Evolutionary conservation across 495 filamentous ascomycete genomes (phyloP).

Genomic region (Penicillium tannophilum): DNA sequence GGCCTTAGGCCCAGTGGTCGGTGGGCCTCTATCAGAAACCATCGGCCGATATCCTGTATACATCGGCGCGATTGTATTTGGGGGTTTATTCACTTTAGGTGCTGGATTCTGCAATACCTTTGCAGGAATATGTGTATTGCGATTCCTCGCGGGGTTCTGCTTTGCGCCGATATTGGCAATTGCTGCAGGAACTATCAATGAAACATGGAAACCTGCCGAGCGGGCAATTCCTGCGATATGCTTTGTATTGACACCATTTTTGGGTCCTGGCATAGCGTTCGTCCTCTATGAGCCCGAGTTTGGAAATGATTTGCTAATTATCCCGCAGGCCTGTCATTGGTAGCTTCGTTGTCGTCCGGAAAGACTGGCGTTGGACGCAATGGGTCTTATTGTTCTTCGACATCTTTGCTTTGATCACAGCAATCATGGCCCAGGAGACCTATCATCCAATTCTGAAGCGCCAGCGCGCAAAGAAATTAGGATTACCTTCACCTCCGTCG

Average conservation of each 20-base stretch:
- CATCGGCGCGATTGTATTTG: constrained; percentile 51
- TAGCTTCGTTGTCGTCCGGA: constrained; percentile 58
- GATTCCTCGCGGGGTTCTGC: constrained; percentile 64
- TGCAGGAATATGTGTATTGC: constrained; percentile 53
- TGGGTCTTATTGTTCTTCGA: constrained; percentile 54
- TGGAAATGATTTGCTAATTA: constrained; percentile 36
- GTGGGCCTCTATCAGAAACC: constrained; percentile 63
- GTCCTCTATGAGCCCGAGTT: neutral
- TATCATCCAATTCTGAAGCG: constrained; percentile 63
- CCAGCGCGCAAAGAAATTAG: constrained; percentile 48
- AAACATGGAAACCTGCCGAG: constrained; percentile 37
- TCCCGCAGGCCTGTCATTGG: constrained; percentile 57
- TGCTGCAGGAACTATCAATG: constrained; percentile 49
- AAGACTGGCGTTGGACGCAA: constrained; percentile 65
- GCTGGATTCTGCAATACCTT: constrained; percentile 59
- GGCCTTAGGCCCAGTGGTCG: constrained; percentile 59
- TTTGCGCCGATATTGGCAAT: constrained; percentile 40
- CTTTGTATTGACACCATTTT: constrained; percentile 42
- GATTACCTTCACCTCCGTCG: constrained; percentile 36
- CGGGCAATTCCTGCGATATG: constrained; percentile 38
- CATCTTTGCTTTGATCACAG: constrained; percentile 37
- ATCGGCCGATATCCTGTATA: constrained; percentile 59
- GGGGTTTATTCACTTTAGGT: constrained; percentile 64
- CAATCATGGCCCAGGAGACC: constrained; percentile 51
- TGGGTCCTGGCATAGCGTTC: constrained; percentile 41